Evolutionary conservation across 176 grass and related monocot species (phyloP).

Genomic region (Coix lacrymajobi): DNA sequence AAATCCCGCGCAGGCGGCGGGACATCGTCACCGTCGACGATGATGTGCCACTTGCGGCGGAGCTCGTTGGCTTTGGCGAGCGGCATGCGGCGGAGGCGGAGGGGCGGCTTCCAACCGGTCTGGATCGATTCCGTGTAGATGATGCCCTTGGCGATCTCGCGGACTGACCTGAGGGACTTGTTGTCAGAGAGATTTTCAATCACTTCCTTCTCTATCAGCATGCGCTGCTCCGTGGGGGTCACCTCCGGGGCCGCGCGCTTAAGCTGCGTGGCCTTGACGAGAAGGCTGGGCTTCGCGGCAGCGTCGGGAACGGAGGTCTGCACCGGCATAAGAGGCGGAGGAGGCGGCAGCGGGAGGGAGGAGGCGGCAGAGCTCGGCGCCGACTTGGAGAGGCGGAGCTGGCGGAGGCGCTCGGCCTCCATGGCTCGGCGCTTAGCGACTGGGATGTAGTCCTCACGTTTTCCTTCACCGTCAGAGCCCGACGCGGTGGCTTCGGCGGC

Average conservation of each 20-base stretch:
- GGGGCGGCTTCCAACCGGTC: conserved; percentile 73
- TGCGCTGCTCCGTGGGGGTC: conserved; percentile 37
- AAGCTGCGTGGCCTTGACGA: conserved; percentile 63
- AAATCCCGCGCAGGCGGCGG: conserved; percentile 69
- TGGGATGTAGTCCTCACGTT: conserved; percentile 26
- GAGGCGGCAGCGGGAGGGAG: conserved; percentile 7
- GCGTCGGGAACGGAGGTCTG: background rate
- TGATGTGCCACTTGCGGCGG: conserved; percentile 75
- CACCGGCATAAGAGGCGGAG: background rate
- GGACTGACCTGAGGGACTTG: conserved; percentile 65
- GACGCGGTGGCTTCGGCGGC: background rate
- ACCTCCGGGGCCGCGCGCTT: conserved; percentile 60
- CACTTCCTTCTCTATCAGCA: conserved; percentile 68
- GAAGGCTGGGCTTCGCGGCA: conserved; percentile 51
- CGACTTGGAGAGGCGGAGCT: conserved; percentile 1
- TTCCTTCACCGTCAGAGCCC: background rate
- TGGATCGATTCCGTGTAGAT: conserved; percentile 47
- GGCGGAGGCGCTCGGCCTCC: conserved; percentile 31
- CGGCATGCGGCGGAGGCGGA: conserved; percentile 58
- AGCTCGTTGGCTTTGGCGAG: conserved; percentile 38
- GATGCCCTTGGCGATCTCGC: conserved; percentile 76
- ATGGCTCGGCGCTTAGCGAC: conserved; percentile 28
- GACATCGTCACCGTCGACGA: conserved; percentile 77
- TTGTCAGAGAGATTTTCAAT: conserved; percentile 59
- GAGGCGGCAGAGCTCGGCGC: background rate